Conservation (phyloP, 768 basidiomycete genomes). For the Russula earlei region DNA sequence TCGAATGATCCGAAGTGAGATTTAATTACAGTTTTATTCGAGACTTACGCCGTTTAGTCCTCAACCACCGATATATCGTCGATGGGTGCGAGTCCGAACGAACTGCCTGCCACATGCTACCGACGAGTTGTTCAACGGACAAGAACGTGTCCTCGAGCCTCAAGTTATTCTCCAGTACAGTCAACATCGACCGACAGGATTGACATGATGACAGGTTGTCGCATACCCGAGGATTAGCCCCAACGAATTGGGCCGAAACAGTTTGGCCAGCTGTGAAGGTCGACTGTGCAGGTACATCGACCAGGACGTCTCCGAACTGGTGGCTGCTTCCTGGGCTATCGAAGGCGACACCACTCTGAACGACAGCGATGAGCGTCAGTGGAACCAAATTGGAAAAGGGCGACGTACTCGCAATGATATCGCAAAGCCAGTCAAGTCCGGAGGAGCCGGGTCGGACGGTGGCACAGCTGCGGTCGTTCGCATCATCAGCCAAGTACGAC, state of each 20-base stretch:
- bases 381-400: background rate
- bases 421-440: constrained; percentile 52
- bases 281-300: constrained; percentile 39
- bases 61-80: constrained; percentile 55
- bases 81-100: constrained; percentile 75
- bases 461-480: constrained; percentile 33
- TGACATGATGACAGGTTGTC: background rate
- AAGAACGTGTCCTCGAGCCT: constrained; percentile 66
- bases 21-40: background rate
- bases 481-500: constrained; percentile 46
- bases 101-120: constrained; percentile 43
- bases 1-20: background rate
- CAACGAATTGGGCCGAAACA: constrained; percentile 56
- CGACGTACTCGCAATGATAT: constrained; percentile 52
- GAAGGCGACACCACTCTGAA: constrained; percentile 50
- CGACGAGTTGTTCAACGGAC: constrained; percentile 46
- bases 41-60: constrained; percentile 43
- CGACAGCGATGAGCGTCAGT: background rate
- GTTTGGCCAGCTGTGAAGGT: constrained; percentile 49
- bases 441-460: constrained; percentile 53
- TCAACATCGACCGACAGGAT: background rate
- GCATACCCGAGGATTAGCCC: constrained; percentile 67
- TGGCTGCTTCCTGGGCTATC: constrained; percentile 49
- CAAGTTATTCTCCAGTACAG: constrained; percentile 53
- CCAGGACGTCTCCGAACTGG: constrained; percentile 51